Base-by-base conservation (phyloP, 768 basidiomycete genomes). In the Russula virescens region DNA sequence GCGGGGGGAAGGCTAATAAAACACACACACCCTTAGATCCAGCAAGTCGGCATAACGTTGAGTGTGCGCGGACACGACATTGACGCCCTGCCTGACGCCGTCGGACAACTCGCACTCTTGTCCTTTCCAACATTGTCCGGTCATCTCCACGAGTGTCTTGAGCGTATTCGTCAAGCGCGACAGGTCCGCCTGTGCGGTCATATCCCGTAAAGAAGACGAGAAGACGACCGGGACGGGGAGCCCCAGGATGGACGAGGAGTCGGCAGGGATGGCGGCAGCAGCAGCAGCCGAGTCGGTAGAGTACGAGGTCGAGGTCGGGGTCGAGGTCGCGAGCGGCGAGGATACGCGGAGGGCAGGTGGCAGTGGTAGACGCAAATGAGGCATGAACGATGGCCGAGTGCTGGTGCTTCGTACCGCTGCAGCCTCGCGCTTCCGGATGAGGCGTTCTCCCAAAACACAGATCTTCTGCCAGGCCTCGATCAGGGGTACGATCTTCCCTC, bases 391-490 rank as follows among this genome's bases (percentile, higher is more conserved):
- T 74, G 81, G 82, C 78, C 82, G 79, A 78, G 70, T 59, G 69
- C 80, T 80, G 78, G 84, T 72, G 74, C 74, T 75, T 79, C 91
- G 83, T 88, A 90, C 91, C 81, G 90, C 88, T 78, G 90, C 88
- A 76, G 92, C 89, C 80, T 95, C 90, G 70, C 91, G 85, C 75
- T 95, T 84, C 74, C 88, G 92, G 58, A 96, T 83, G 66, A 92
- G 83, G 64, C 94, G 88, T 75, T 98, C 96, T 21, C 87, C 82
- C 58, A 94, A 80, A 60, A 91, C 76, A 72, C 91, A 91, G 71
- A 98, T 86, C 69, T 88, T 87, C 69, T 94, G 91, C 91, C 94
- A 97, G 64, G 91, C 87, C 62, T 93, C 93, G 62, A 98, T 89
- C 45, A 96, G 77, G 2, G 84, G 78, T 48, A 76, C 80, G n/a